phyloP scores from a whole-genome alignment of 2,329 filamentous ascomycete genomes.

The Aschersonia sp. region DNA sequence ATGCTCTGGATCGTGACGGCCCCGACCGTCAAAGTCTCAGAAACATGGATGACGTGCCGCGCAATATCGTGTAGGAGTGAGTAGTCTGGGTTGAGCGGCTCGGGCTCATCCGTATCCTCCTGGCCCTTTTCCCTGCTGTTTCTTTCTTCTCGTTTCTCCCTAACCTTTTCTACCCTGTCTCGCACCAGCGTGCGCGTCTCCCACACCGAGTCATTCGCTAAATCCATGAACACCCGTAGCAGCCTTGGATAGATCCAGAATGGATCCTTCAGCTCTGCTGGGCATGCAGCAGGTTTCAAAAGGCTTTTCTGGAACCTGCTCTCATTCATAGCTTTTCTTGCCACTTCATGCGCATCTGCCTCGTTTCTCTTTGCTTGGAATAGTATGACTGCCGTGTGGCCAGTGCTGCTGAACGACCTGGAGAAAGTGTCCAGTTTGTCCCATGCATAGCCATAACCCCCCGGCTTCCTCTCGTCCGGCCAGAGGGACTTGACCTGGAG shows the following conservation, averaged over 20 bases:
- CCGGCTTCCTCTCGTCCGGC: background rate
- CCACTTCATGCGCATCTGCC: slow-evolving; percentile 2
- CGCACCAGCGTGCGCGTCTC: slow-evolving; percentile 19
- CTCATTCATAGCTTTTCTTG: background rate
- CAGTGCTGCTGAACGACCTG: slow-evolving; percentile 8
- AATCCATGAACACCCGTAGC: slow-evolving; percentile 13
- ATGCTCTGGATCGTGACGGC: slow-evolving; percentile 17
- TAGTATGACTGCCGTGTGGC: slow-evolving; percentile 14
- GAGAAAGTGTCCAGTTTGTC: slow-evolving; percentile 19
- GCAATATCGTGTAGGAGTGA: slow-evolving; percentile 23
- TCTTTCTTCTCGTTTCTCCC: slow-evolving; percentile 12
- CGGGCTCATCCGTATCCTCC: slow-evolving; percentile 5
- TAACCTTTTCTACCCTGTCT: slow-evolving; percentile 3
- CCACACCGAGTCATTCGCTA: slow-evolving; percentile 25
- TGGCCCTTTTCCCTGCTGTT: background rate
- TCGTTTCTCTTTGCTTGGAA: slow-evolving; percentile 12
- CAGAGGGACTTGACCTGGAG: slow-evolving; percentile 1
- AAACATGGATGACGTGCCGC: slow-evolving; percentile 28
- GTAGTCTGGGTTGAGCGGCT: slow-evolving; percentile 16
- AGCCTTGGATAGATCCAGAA: slow-evolving; percentile 22
- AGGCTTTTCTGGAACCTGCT: background rate
- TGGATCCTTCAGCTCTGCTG: slow-evolving; percentile 10
- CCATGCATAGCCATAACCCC: slow-evolving; percentile 15
- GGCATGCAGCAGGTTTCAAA: background rate
- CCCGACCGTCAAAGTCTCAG: slow-evolving; percentile 24